Base-by-base conservation (phyloP, 2,329 filamentous ascomycete species). In the Furcasterigmium furcatum region DNA sequence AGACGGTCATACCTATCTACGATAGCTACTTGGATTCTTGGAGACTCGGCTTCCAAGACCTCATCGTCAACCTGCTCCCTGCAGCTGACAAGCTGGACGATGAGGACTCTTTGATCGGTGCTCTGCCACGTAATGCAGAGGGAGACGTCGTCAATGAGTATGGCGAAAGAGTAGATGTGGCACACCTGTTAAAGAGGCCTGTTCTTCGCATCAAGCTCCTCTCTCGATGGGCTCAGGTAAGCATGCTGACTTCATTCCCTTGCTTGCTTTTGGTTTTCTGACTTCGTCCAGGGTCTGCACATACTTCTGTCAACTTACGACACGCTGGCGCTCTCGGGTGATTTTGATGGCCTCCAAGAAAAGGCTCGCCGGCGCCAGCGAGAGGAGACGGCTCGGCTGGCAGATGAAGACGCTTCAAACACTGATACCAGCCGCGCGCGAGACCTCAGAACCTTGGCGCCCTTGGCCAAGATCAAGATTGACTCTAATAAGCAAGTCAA, bases 141-240 rank as follows among this genome's bases (percentile, higher is more conserved):
- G 85, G 87, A 19, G 84, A 86, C 54, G 73, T 88, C 13, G 60
- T 84, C 41, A 82, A 91, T 53, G 80, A 81, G 27, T 79, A 92
- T 51, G 94, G 92, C 12, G 90, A 96, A 63, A 83, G 90, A 43
- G 91, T 96, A 9, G 94, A 97, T 61, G 94, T 99, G 40, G 91
- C 91, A 8, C 95, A 94, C 65, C 75, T 99, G 38, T 74, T 99
- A 43, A 96, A 95, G 67, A 77, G 92, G 44, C 94, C 94, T 1
- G 69, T 99, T 35, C 84, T 96, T 19, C 82, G 94, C 39, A 73
- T 96, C 49, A 96, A 96, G 64, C 88, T 91, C 64, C 80, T 99
- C 50, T 76, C 85, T 36, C 96, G 91, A 64, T 85, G 89, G 30
- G 82, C 95, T 57, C 89, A 87, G 71, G 86, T 84, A 67, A 54